Base-by-base conservation (phyloP, 306 rosid species). In the Begonia peltatifolia region DNA sequence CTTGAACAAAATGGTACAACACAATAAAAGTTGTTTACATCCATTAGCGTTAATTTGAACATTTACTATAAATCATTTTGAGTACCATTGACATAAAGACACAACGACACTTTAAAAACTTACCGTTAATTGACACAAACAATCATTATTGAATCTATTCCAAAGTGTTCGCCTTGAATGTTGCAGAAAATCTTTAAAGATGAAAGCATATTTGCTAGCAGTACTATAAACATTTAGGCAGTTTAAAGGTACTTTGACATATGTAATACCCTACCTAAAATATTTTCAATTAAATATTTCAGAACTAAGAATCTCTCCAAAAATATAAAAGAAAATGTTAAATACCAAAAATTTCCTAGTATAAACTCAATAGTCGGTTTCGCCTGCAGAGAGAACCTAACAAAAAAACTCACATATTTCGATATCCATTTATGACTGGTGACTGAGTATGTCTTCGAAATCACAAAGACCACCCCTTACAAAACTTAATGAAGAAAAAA, bases 41-140 rank as follows among this genome's bases (percentile, higher is more conserved):
- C 2, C 5, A 2, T 23, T 23, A 2, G 30, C 3, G 2, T 2
- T 23, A 23, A 23, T 23, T 23, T 23, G 30, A 23, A 23, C 30
- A 23, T 23, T 23, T 2, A 23, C 30, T n/a, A n/a, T n/a, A n/a
- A n/a, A n/a, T n/a, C n/a, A n/a, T n/a, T n/a, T 23, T 23, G 30
- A 23, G 3, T 23, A 2, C 30, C 30, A 23, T 23, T 23, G 30
- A 23, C 48, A 44, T 10, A 10, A 44, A 44, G 2, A 1, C 6
- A 8, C 41, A 52, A 38, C 11, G 54, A n/a, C n/a, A n/a, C 66
- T 42, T 63, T 10, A 44, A 44, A 12, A 1, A 18, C 59, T 47
- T 82, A 90, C 95, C 42, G 94, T 90, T 64, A 86, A 74, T 64
- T 90, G 95, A 60, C 99, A 87, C 99, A 83, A 90, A 18, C 95